Evolutionary conservation across 345 rosid species (phyloP).

Genomic region (Diplotaxis tenuifolia): DNA sequence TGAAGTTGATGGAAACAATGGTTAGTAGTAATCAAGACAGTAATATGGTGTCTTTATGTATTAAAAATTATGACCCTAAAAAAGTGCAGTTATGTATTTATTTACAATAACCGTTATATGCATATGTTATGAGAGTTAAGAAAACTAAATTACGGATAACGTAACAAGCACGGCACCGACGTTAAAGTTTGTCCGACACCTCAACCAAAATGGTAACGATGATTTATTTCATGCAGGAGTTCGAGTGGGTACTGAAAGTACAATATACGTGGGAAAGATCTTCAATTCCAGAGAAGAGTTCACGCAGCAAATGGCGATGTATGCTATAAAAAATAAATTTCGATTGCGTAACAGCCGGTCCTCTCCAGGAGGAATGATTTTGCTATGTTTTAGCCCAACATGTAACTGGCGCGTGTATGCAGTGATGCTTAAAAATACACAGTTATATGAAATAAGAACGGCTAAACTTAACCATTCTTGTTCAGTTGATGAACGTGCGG

Average conservation of each 20-base stretch:
- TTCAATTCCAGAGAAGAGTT: background rate
- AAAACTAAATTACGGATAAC: too few species aligned
- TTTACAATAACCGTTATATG: too few species aligned
- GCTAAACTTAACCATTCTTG: background rate
- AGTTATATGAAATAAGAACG: background rate
- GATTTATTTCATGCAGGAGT: background rate
- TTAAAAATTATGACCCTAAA: too few species aligned
- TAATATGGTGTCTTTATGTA: too few species aligned
- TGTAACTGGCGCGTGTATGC: background rate
- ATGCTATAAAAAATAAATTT: background rate
- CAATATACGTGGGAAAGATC: background rate
- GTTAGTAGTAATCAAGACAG: too few species aligned
- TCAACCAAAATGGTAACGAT: too few species aligned
- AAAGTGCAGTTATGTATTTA: too few species aligned
- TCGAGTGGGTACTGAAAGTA: background rate
- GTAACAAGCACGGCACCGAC: too few species aligned
- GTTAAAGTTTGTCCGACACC: too few species aligned
- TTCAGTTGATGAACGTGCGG: background rate
- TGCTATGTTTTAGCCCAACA: background rate
- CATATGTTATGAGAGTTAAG: too few species aligned
- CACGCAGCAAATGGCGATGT: background rate
- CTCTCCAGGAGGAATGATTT: background rate
- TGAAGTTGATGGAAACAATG: too few species aligned
- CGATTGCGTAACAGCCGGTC: background rate
- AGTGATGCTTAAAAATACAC: background rate